Percentiles rank a stretch among this genome's conserved stretches.
Conservation (phyloP, 192 early-diverging fungal species). For the Coemansia sp. region DNA sequence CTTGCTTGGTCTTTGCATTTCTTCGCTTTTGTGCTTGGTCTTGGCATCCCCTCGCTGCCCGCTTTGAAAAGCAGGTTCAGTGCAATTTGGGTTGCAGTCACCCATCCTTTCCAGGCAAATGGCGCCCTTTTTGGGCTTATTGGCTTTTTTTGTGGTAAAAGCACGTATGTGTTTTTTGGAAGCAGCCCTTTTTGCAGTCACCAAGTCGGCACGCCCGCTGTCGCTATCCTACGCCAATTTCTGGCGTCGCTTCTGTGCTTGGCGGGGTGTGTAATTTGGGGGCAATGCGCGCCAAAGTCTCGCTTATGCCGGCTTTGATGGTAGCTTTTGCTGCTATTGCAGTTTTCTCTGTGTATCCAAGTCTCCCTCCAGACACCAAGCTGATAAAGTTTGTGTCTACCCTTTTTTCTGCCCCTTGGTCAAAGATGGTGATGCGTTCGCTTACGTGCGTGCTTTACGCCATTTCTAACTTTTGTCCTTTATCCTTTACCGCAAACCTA, state of each 20-base stretch:
- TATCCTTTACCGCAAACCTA: too few relatives aligned
- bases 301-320: too few relatives aligned
- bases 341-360: too few relatives aligned
- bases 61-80: background rate
- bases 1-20: background rate
- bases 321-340: too few relatives aligned
- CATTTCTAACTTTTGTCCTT: background rate
- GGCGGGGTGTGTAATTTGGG: too few relatives aligned
- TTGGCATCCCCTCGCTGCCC: background rate
- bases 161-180: background rate
- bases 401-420: background rate
- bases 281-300: too few relatives aligned
- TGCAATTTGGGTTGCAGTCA: background rate
- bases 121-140: too few relatives aligned
- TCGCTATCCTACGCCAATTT: too few relatives aligned
- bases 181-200: too few relatives aligned
- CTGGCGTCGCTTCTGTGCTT: too few relatives aligned
- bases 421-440: background rate
- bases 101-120: background rate
- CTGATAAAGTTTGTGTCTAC: background rate
- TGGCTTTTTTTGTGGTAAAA: background rate
- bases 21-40: background rate
- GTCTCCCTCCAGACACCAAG: background rate
- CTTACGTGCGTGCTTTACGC: background rate
- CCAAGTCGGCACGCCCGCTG: too few relatives aligned